Evolutionary conservation across 2,329 filamentous ascomycete species (phyloP), one percentile per base, ranked within the genome.

Genomic region (Penicillium sp.): DNA sequence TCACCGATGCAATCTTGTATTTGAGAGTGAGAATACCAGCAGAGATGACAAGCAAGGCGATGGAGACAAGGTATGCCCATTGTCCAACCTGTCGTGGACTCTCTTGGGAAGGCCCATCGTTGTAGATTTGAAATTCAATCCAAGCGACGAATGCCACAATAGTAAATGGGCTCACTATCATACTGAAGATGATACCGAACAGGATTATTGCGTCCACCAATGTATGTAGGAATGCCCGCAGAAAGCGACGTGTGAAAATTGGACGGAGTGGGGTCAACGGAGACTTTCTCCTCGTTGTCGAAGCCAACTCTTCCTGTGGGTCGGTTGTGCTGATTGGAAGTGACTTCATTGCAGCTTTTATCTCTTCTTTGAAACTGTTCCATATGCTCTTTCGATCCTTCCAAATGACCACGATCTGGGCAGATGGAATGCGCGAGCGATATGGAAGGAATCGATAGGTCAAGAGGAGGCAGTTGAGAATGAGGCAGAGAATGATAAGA

Each of bases 61-160:
- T 61, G 3, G 66, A 62, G 4, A 66, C 65, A 6, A 68, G 39
- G 14, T 61, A 63, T 2, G 61, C 57, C 69, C 69, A 72, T 46
- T 72, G 69, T 8, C 67, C 69, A 11, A 72, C 69, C 40, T 71
- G 68, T 18, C 63, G 57, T 1, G 66, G 63, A 36, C 54, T 60
- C 47, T 72, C 69, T 31, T 66, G 60, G 0, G 62, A 57, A 0
- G 67, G 63, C 1, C 68, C 67, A 39, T 72, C 69, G 11, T 67
- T 59, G 29, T 59, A 48, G 8, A 72, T 70, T 51, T 63, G 69
- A 48, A 60, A 67, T 47, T 72, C 69, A n/a, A 68, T 67, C 67
- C 68, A 72, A 7, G 57, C 54, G 1, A 72, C 63, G 44, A 72
- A 72, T 0, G 67, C 69, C 7, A 71, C 58, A 1, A 65, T 62